phyloP scores from a whole-genome alignment of 257 asterid genomes.

The Solanum chiquidenum region DNA sequence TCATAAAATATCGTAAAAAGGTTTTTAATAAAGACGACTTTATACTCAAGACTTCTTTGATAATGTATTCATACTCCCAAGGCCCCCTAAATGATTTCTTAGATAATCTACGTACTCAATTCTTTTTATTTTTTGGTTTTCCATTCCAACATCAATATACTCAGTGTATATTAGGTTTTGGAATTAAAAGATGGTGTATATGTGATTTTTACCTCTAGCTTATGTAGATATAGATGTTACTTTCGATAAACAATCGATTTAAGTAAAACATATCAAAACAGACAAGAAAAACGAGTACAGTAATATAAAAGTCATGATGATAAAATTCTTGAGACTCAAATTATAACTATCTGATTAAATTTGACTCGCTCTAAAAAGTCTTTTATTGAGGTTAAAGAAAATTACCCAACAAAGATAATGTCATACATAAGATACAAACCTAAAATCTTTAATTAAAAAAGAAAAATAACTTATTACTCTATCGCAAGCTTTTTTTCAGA shows the following conservation, averaged over 20 bases:
- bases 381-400: neutral
- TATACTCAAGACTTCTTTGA: too few species aligned
- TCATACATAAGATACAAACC: neutral
- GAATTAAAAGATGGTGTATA: too few species aligned
- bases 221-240: too few species aligned
- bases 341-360: too few species aligned
- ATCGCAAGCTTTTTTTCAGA: neutral
- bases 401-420: neutral
- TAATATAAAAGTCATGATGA: neutral
- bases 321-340: too few species aligned
- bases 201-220: too few species aligned
- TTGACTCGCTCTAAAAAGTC: neutral
- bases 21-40: too few species aligned
- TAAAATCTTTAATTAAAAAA: neutral
- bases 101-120: neutral
- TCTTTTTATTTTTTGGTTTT: neutral
- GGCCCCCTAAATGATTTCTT: neutral
- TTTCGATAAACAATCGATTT: neutral
- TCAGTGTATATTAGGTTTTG: too few species aligned
- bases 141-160: neutral
- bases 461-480: neutral
- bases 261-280: neutral
- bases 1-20: too few species aligned
- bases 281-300: accelerated
- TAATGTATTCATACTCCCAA: neutral